Evolutionary conservation across 768 basidiomycete genomes (phyloP), one percentile per base, ranked within the genome.

Genomic region (Leccinum pellstonianum): DNA sequence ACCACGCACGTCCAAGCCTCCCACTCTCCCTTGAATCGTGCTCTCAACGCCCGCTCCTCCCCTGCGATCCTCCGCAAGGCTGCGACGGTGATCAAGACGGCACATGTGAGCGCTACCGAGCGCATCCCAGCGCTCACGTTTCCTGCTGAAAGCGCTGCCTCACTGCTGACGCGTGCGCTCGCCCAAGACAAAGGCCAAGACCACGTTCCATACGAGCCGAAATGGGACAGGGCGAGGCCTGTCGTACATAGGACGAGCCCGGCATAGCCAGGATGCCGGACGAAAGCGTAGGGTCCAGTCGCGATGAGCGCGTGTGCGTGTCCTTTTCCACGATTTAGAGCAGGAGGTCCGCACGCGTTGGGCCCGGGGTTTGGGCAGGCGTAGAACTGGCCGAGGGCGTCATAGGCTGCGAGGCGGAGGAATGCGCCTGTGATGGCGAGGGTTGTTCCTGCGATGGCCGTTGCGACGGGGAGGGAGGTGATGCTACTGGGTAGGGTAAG

Each of bases 1-100:
- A 85, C 83, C 41, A 61, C 69, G 49, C 59, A 60, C 7, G 77
- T 77, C 81, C 81, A 86, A 1, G 66, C 62, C 33, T 60, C 67
- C 67, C 67, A 68, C 33, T 68, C 60, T 14, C n/a, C 57, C 29
- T 59, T 60, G 57, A 68, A 68, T 48, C 60, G 60, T 4, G 25
- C 48, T 9, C 17, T 62, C 38, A 68, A 49, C 8, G 47, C 31
- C 8, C 21, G 57, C 10, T 68, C 67, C 49, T 68, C 67, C 10
- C 41, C 55, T 3, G 14, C 7, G 5, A 66, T 62, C 15, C 62
- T 52, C 14, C 59, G 17, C 11, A 68, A 7, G 6, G 60, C 64
- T 3, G 62, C 58, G 2, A 64, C 31, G 0, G 46, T 38, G 23
- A 31, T 29, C 4, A 68, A 8, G 11, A 66, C 2, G 0, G 64